Percentiles rank a stretch among this genome's conserved stretches.
Conservation (phyloP, 257 asterid genomes). For the Solanum sitiens region DNA sequence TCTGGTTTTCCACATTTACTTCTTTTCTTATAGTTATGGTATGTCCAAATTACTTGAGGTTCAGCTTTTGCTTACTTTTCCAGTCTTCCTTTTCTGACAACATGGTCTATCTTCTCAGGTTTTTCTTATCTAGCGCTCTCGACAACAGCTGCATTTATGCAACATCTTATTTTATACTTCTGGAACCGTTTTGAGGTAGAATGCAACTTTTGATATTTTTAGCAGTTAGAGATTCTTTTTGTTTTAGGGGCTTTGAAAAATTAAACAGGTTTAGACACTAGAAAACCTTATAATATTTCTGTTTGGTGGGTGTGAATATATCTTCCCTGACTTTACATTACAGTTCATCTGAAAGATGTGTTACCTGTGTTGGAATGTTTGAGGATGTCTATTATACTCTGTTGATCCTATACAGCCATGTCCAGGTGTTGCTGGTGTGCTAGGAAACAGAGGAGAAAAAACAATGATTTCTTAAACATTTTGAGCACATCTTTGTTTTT, state of each 20-base stretch:
- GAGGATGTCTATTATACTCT: background rate
- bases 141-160: constrained; percentile 94
- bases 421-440: background rate
- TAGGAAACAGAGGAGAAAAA: background rate
- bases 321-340: background rate
- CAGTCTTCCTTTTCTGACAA: background rate
- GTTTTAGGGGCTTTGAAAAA: background rate
- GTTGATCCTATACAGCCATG: background rate
- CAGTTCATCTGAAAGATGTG: background rate
- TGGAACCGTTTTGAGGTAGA: constrained; percentile 98
- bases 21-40: constrained; percentile 94
- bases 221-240: background rate
- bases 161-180: constrained; percentile 88
- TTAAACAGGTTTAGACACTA: background rate
- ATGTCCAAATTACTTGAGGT: constrained; percentile 6
- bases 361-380: background rate
- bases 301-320: background rate
- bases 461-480: background rate
- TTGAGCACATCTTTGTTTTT: background rate
- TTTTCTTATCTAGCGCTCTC: constrained; percentile 97
- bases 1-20: constrained; percentile 91
- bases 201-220: background rate
- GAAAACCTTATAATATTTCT: background rate
- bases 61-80: background rate
- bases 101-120: constrained; percentile 30